Conservation (phyloP, 2,329 filamentous ascomycete species). For the Diaporthe humulicola region DNA sequence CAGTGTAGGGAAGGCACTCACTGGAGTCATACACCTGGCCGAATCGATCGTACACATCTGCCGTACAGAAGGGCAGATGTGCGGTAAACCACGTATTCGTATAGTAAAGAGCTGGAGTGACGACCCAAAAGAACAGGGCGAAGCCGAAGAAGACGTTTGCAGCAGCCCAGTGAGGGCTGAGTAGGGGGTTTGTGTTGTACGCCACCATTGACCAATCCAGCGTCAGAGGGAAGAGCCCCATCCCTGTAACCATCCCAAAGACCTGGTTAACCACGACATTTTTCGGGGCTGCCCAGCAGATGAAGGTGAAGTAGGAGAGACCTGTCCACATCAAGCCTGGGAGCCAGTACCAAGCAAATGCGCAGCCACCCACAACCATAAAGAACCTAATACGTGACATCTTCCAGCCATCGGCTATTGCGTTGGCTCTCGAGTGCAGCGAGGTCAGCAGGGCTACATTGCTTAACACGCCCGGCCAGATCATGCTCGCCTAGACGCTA, state of each 20-base stretch:
- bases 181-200: conserved; percentile 56
- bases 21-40: conserved; percentile 62
- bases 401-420: conserved; percentile 52
- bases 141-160: conserved; percentile 59
- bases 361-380: conserved; percentile 48
- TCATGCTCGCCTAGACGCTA: conserved; percentile 46
- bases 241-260: conserved; percentile 72
- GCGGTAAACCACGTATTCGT: conserved; percentile 64
- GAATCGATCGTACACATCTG: conserved; percentile 67
- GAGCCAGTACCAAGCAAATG: conserved; percentile 73
- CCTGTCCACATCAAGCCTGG: conserved; percentile 74
- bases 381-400: conserved; percentile 55
- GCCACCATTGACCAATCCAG: conserved; percentile 71
- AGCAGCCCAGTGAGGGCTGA: conserved; percentile 59
- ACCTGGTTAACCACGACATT: conserved; percentile 74
- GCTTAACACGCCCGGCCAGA: conserved; percentile 55
- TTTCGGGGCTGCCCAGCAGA: conserved; percentile 73
- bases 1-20: neutral
- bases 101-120: conserved; percentile 61
- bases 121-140: conserved; percentile 60
- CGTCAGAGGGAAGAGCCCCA: conserved; percentile 74
- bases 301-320: conserved; percentile 71
- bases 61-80: conserved; percentile 65
- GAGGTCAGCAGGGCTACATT: conserved; percentile 54
- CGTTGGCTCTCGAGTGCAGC: conserved; percentile 53